Conservation (phyloP, 768 basidiomycete species). For the Termitomyces sp. region DNA sequence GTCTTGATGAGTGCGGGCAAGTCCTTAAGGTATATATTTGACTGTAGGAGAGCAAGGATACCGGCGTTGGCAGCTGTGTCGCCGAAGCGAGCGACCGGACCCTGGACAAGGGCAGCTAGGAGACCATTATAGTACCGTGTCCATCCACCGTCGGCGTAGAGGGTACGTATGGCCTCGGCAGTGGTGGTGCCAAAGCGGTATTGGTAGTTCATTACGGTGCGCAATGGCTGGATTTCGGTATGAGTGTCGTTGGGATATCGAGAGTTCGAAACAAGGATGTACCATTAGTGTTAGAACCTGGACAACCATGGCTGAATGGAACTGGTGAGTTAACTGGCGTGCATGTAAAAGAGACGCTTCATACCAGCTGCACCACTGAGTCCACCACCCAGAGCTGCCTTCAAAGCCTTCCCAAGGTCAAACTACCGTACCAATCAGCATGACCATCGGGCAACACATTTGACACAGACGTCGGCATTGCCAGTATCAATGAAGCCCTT, state of each 20-base stretch:
- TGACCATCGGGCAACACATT: background rate
- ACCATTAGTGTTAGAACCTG: constrained; percentile 91
- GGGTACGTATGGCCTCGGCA: constrained; percentile 59
- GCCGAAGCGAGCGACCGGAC: constrained; percentile 82
- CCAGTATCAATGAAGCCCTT: constrained; percentile 71
- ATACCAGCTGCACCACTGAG: constrained; percentile 83
- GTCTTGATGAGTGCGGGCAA: constrained; percentile 73
- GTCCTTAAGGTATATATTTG: constrained; percentile 66
- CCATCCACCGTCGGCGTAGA: constrained; percentile 79
- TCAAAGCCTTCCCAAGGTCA: constrained; percentile 74
- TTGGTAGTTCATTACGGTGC: constrained; percentile 98
- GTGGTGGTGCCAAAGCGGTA: constrained; percentile 85
- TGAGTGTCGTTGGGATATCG: constrained; percentile 7
- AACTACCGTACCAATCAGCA: constrained; percentile 48
- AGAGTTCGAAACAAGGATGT: background rate
- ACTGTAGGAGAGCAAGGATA: constrained; percentile 80
- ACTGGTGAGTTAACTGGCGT: constrained; percentile 1
- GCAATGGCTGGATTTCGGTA: constrained; percentile 58
- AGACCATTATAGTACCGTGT: constrained; percentile 89
- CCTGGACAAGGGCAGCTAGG: constrained; percentile 81
- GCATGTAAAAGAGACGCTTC: constrained; percentile 10
- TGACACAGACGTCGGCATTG: constrained; percentile 56
- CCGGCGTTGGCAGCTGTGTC: constrained; percentile 96
- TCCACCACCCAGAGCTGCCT: constrained; percentile 85
- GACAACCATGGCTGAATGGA: constrained; percentile 81